phyloP scores from a whole-genome alignment of 257 asterid species.

The Forsythia viridissima region DNA sequence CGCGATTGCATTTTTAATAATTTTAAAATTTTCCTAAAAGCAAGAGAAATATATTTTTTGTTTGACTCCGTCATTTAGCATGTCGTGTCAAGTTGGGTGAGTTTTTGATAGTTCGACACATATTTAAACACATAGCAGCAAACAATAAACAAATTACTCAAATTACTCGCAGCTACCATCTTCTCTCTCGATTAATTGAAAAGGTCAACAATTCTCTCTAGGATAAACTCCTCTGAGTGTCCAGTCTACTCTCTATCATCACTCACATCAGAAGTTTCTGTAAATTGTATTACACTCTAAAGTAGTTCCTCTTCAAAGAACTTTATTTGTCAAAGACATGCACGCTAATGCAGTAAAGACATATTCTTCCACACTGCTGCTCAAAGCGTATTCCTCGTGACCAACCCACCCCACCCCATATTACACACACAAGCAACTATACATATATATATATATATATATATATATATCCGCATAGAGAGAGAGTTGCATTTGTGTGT shows the following conservation, averaged over 20 bases:
- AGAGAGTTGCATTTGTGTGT: neutral
- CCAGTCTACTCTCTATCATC: neutral
- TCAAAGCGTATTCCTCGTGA: constrained; percentile 59
- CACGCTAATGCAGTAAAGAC: constrained; percentile 17
- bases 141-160: too few relatives aligned
- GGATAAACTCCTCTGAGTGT: too few relatives aligned
- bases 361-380: constrained; percentile 40
- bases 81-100: too few relatives aligned
- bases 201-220: too few relatives aligned
- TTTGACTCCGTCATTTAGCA: too few relatives aligned
- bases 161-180: too few relatives aligned
- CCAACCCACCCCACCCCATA: neutral
- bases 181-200: too few relatives aligned
- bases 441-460: neutral
- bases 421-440: neutral
- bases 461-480: neutral
- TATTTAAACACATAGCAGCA: too few relatives aligned
- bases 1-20: too few relatives aligned
- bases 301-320: neutral
- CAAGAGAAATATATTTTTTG: too few relatives aligned
- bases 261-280: constrained; percentile 3
- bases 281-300: constrained; percentile 1
- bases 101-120: too few relatives aligned
- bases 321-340: constrained; percentile 23
- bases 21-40: too few relatives aligned